phyloP scores from a whole-genome alignment of 768 basidiomycete genomes.

The Xerocomellus intermedius region DNA sequence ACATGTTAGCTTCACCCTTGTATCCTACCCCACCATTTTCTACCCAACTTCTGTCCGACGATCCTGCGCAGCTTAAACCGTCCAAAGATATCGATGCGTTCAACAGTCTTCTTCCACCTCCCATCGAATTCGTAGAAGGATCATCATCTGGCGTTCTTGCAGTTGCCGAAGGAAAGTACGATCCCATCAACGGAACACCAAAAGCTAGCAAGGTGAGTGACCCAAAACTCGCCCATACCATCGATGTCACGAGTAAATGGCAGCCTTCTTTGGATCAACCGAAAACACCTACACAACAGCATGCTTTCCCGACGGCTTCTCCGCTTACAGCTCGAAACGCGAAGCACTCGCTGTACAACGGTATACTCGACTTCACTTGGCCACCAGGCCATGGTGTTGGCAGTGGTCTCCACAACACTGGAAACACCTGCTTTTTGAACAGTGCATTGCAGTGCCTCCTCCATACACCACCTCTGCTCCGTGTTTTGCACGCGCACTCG shows the following conservation, averaged over 20 bases:
- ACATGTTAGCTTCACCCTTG: constrained; percentile 69
- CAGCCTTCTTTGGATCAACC: constrained; percentile 19
- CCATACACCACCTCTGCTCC: constrained; percentile 86
- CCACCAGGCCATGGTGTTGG: constrained; percentile 49
- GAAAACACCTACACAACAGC: constrained; percentile 26
- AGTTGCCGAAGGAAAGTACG: constrained; percentile 72
- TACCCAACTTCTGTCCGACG: constrained; percentile 48
- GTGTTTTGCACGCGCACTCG: constrained; percentile 51
- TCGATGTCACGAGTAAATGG: constrained; percentile 1
- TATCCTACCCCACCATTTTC: constrained; percentile 54
- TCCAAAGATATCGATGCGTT: constrained; percentile 72
- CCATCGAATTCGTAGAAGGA: constrained; percentile 81
- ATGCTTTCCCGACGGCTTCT: constrained; percentile 30
- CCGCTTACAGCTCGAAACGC: constrained; percentile 21
- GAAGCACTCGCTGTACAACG: constrained; percentile 46
- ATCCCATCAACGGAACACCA: constrained; percentile 73
- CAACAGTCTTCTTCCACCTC: constrained; percentile 76
- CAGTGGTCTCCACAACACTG: constrained; percentile 75
- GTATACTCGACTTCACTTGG: constrained; percentile 64
- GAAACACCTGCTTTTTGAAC: constrained; percentile 97
- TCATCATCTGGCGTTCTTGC: constrained; percentile 76
- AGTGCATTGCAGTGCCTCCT: constrained; percentile 90
- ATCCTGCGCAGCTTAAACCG: constrained; percentile 57
- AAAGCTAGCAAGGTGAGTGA: constrained; percentile 50
- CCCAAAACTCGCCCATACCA: background rate